Percentiles rank a stretch among this genome's conserved stretches.
These are phyloP conservation scores for Antrodiella citrinella DNA, from an alignment of 768 basidiomycete species.

Conservation along the genomic window DNA sequence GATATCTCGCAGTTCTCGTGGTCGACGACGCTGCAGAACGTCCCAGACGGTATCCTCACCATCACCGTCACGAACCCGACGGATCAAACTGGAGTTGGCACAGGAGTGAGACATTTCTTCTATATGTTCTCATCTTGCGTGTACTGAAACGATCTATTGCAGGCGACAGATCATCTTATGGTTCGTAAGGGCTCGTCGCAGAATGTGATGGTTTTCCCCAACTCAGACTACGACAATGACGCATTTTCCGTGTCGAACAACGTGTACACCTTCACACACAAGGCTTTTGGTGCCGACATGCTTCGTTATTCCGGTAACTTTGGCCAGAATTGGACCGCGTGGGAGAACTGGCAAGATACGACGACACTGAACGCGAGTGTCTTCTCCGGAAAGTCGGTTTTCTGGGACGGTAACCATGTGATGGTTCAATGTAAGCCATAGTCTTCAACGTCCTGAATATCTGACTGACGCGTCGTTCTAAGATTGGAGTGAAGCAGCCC, in stretches of 20 bases:
- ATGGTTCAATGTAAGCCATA: constrained; percentile 73
- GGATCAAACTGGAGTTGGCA: constrained; percentile 30
- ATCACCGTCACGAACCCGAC: constrained; percentile 56
- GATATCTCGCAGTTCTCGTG: constrained; percentile 60
- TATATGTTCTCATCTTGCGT: constrained; percentile 3
- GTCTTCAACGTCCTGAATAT: constrained; percentile 1
- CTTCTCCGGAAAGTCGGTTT: constrained; percentile 37
- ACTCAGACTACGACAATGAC: constrained; percentile 63
- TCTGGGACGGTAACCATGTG: constrained; percentile 81
- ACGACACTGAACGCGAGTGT: constrained; percentile 53
- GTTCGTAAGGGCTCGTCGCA: constrained; percentile 67
- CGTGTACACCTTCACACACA: constrained; percentile 72
- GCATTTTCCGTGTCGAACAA: constrained; percentile 52
- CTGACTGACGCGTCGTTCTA: constrained; percentile 3
- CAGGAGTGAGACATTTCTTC: constrained; percentile 46
- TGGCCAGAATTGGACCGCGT: constrained; percentile 75
- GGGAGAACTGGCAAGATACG: constrained; percentile 71
- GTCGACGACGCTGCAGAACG: constrained; percentile 62
- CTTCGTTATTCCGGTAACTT: constrained; percentile 86
- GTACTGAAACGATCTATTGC: constrained; percentile 8
- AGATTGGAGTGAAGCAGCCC: constrained; percentile 74
- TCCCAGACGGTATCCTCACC: constrained; percentile 78
- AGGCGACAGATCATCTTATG: constrained; percentile 70
- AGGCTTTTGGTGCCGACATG: constrained; percentile 78
- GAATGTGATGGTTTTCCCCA: constrained; percentile 86